phyloP scores from a whole-genome alignment of 2,329 filamentous ascomycete species.

The Elsinoe necatrix region DNA sequence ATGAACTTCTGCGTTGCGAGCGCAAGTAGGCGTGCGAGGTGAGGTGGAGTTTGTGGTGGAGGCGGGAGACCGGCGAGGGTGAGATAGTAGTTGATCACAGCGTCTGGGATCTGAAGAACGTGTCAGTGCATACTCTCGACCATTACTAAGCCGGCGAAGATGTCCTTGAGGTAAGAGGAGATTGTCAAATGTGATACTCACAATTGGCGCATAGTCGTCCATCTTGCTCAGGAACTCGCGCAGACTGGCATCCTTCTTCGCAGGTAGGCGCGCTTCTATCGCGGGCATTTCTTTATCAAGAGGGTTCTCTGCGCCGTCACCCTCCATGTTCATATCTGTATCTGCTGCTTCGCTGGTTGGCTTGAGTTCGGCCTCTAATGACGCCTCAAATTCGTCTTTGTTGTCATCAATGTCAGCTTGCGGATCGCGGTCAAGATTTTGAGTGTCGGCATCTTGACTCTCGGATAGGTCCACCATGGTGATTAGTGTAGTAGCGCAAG shows the following conservation, averaged over 20 bases:
- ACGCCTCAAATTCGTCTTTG: conserved; percentile 34
- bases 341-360: conserved; percentile 18
- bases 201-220: conserved; percentile 96
- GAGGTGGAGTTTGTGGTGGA: conserved; percentile 79
- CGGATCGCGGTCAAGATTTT: conserved; percentile 8
- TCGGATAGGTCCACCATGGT: conserved; percentile 9
- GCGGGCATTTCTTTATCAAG: conserved; percentile 27
- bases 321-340: conserved; percentile 28
- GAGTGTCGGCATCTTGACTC: conserved; percentile 14
- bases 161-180: background rate
- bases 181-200: conserved; percentile 42
- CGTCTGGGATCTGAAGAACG: conserved; percentile 74
- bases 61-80: conserved; percentile 90
- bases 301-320: conserved; percentile 30
- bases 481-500: conserved; percentile 8
- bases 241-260: conserved; percentile 83
- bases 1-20: conserved; percentile 99
- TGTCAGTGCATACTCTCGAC: background rate
- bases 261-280: conserved; percentile 57
- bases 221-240: conserved; percentile 93
- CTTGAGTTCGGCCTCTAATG: conserved; percentile 36
- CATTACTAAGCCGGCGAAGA: no score
- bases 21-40: conserved; percentile 84
- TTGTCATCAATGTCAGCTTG: conserved; percentile 17
- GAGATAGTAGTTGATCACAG: conserved; percentile 96